Percentiles rank a stretch among this genome's conserved stretches.
Evolutionary conservation across 176 grass and related monocot genomes (phyloP).

Genomic region (Lolium perenne): DNA sequence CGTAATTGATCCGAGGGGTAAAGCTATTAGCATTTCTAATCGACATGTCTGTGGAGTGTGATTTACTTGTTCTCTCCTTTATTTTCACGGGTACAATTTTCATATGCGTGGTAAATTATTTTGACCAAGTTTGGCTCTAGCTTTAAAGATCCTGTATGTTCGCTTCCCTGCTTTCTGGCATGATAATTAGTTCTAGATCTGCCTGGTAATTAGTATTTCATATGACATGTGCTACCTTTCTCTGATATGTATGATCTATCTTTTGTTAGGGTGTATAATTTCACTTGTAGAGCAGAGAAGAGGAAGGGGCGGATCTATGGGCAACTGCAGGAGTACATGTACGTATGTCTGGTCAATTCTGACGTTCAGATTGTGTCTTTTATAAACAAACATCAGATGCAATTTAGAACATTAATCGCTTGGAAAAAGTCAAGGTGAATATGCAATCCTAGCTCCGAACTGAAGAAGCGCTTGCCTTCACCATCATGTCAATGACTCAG

Average conservation of each 20-base stretch:
- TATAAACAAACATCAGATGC: not conserved
- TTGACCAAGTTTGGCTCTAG: not conserved
- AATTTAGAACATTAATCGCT: not conserved
- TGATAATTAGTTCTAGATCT: too few relatives aligned
- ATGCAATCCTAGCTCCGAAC: not conserved
- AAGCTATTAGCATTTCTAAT: not conserved
- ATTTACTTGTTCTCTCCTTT: conserved; percentile 3
- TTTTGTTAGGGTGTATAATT: not conserved
- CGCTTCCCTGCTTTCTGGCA: not conserved
- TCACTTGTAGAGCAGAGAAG: too few relatives aligned
- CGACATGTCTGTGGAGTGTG: not conserved
- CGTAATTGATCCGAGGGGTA: not conserved
- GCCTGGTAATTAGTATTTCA: not conserved
- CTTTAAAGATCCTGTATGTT: not conserved
- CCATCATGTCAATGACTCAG: not conserved
- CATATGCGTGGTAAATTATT: not conserved
- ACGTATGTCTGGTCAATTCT: too few relatives aligned
- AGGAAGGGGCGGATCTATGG: too few relatives aligned
- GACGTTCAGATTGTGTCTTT: not conserved
- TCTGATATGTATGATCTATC: not conserved
- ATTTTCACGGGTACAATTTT: not conserved
- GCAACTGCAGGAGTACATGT: too few relatives aligned
- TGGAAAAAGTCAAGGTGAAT: not conserved
- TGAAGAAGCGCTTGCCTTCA: not conserved
- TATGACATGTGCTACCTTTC: not conserved